Evolutionary conservation across 1,139 yeast genomes (phyloP), one percentile per base, ranked within the genome.

Genomic region (Yamadazyma mexicana): DNA sequence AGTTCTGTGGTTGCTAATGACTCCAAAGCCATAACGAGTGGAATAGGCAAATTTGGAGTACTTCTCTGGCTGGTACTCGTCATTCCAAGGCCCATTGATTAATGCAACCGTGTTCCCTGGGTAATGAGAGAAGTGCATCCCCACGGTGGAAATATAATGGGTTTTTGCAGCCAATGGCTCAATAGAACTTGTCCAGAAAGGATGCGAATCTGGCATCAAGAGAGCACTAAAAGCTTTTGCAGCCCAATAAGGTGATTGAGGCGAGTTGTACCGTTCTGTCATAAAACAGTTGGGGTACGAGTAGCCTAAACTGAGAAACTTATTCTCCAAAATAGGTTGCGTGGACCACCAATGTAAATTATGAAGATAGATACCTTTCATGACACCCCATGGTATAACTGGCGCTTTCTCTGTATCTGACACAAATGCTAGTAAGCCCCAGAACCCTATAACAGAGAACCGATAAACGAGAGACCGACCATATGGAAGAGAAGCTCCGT

Each of bases 181-280:
- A 8, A 34, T 40, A 18, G 42, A 17, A 14, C 44, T n/a, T 9
- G 39, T 39, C 57, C 57, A 53, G 39, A 53, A 53, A 4, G 52
- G 49, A 35, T 57, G 63, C 25, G 28, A 12, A 34, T 38, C 46
- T 4, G 40, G 28, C 29, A 47, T 25, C 17, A 43, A 29, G 31
- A 46, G 37, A 24, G 57, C 55, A 35, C 55, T 43, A 37, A 56
- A 56, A 16, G 50, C 52, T 44, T 59, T 59, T 22, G 56, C 44
- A 2, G 58, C 52, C 63, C 64, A 59, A 36, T 59, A 59, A 5
- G 64, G 64, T 3, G 64, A 59, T 33, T 56, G 56, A 1, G 62
- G 50, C 0, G 62, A 58, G 38, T 58, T 59, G 40, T 59, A 59
- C 5, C 45, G 40, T 37, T 59, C 64, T 11, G 57, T 47, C 54